A percentile compares a stretch with the other conserved stretches of the same genome.
Conservation (phyloP, 2,329 filamentous ascomycete genomes). For the Aspergillus brasiliensis region DNA sequence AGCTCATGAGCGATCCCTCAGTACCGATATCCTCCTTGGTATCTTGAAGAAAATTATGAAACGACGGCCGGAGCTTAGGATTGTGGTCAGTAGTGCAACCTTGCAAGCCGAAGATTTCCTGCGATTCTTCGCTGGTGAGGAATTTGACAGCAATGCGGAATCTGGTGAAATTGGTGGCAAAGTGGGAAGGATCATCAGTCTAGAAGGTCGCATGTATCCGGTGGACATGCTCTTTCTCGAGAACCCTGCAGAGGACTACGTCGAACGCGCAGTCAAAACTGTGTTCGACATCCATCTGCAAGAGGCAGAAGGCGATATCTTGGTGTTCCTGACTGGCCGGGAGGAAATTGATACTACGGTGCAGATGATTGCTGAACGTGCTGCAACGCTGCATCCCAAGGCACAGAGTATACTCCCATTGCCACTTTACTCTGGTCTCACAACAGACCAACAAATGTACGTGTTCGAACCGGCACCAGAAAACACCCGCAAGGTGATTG, state of each 20-base stretch:
- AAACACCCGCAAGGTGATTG: conserved; percentile 84
- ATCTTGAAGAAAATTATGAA: conserved; percentile 87
- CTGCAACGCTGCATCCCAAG: conserved; percentile 62
- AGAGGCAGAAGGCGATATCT: conserved; percentile 80
- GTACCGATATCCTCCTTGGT: conserved; percentile 86
- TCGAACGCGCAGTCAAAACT: conserved; percentile 78
- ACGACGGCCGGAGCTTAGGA: conserved; percentile 76
- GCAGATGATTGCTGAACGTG: conserved; percentile 75
- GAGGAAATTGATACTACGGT: conserved; percentile 87
- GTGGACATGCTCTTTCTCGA: conserved; percentile 85
- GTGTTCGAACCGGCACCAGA: conserved; percentile 84
- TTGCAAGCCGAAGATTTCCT: conserved; percentile 86
- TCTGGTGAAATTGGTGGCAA: conserved; percentile 42
- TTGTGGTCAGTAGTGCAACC: conserved; percentile 92
- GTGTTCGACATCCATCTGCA: conserved; percentile 84
- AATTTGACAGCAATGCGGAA: conserved; percentile 39
- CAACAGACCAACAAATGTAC: conserved; percentile 90
- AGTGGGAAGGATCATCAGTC: conserved; percentile 70
- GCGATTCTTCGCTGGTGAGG: conserved; percentile 67
- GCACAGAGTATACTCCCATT: conserved; percentile 67
- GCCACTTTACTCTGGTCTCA: conserved; percentile 85
- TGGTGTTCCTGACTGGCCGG: conserved; percentile 88
- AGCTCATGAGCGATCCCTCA: conserved; percentile 90
- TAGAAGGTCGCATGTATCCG: conserved; percentile 85
- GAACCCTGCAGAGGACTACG: conserved; percentile 78